A percentile compares a stretch with the other conserved stretches of the same genome.
phyloP scores from a whole-genome alignment of 768 basidiomycete genomes.

The Artomyces pyxidatus region DNA sequence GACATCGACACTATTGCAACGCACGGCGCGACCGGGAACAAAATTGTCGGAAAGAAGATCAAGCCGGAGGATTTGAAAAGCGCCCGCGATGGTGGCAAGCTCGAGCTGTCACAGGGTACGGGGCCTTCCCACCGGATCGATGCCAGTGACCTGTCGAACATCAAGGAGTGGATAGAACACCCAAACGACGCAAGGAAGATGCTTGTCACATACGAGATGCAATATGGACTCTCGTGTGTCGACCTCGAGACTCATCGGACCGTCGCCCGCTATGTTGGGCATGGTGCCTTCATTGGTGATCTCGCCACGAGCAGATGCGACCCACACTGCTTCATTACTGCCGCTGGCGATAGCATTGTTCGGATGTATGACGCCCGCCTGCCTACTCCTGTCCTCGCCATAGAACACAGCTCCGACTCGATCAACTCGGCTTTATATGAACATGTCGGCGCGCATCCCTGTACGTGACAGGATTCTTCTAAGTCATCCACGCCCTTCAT shows the following conservation, averaged over 20 bases:
- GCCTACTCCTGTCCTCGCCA: constrained; percentile 28
- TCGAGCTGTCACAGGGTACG: constrained; percentile 24
- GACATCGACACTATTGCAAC: constrained; percentile 24
- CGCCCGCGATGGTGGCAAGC: constrained; percentile 18
- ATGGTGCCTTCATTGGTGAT: constrained; percentile 24
- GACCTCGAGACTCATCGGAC: constrained; percentile 25
- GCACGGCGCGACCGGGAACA: constrained; percentile 19
- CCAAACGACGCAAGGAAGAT: not conserved
- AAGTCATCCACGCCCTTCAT: not conserved
- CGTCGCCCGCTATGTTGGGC: constrained; percentile 28
- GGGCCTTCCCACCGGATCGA: constrained; percentile 8
- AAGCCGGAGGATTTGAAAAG: constrained; percentile 6
- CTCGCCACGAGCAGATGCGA: constrained; percentile 30
- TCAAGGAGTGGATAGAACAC: not conserved
- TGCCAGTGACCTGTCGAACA: not conserved
- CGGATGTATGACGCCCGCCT: constrained; percentile 31
- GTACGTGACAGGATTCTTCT: too few species aligned
- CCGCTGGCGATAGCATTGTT: constrained; percentile 30
- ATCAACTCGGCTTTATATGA: constrained; percentile 19
- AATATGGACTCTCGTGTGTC: constrained; percentile 15
- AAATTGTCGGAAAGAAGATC: constrained; percentile 17
- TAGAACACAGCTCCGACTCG: constrained; percentile 20
- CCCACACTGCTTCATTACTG: constrained; percentile 29
- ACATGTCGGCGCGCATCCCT: constrained; percentile 19
- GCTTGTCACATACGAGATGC: not conserved